These are phyloP conservation scores for Camelina sativa DNA, from an alignment of 345 rosid species.

Conservation along the genomic window DNA sequence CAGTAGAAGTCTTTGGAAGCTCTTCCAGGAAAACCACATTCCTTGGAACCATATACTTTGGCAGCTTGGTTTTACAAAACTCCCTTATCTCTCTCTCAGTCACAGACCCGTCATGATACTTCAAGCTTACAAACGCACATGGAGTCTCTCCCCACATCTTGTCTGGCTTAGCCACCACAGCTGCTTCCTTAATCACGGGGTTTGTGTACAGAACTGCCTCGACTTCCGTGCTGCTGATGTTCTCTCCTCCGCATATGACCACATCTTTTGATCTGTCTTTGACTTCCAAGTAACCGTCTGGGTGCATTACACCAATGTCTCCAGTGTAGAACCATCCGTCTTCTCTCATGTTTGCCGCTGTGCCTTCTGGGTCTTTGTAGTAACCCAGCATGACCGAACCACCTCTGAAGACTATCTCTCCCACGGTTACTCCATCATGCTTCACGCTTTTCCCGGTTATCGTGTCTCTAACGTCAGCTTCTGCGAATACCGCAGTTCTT, in stretches of 20 bases:
- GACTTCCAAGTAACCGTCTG: conserved; percentile 60
- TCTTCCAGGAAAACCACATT: conserved; percentile 55
- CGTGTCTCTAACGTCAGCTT: conserved; percentile 52
- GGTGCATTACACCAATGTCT: conserved; percentile 67
- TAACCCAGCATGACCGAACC: conserved; percentile 64
- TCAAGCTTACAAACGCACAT: conserved; percentile 68
- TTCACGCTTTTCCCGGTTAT: conserved; percentile 51
- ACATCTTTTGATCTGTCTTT: conserved; percentile 66
- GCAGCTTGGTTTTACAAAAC: conserved; percentile 54
- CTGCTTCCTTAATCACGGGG: conserved; percentile 59
- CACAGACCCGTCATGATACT: conserved; percentile 23
- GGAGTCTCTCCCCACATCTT: conserved; percentile 69
- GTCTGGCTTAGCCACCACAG: conserved; percentile 64
- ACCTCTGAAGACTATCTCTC: conserved; percentile 63
- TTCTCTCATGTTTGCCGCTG: conserved; percentile 41
- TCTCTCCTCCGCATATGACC: conserved; percentile 68
- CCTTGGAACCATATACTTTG: conserved; percentile 66
- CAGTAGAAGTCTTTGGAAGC: conserved; percentile 68
- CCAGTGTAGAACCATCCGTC: conserved; percentile 68
- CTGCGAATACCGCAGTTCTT: conserved; percentile 40
- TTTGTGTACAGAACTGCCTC: conserved; percentile 59
- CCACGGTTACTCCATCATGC: conserved; percentile 52
- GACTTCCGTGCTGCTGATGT: conserved; percentile 56
- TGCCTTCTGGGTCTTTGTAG: conserved; percentile 52
- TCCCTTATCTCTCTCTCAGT: conserved; percentile 55